These are phyloP conservation scores for Themeda triandra DNA, from an alignment of 176 grass and related monocot species.

Conservation along the genomic window DNA sequence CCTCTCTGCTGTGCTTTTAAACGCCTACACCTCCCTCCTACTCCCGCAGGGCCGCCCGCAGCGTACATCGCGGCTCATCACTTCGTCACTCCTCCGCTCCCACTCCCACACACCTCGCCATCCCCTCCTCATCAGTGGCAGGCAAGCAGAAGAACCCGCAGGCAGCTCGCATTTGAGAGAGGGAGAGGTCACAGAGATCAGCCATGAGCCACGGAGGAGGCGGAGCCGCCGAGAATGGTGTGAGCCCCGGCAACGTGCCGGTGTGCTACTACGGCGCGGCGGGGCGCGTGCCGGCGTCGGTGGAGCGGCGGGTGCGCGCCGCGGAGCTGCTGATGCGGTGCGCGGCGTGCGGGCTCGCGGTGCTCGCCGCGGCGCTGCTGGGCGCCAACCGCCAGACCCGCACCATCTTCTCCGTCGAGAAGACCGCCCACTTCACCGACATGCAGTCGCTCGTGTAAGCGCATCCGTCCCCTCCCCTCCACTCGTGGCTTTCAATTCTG, in stretches of 20 bases:
- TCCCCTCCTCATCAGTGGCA: neutral
- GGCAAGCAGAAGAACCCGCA: neutral
- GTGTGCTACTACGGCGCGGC: conserved; percentile 58
- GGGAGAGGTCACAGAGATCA: too few species aligned
- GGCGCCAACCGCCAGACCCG: conserved; percentile 53
- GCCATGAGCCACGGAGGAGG: conserved; percentile 35
- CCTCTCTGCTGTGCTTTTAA: conserved; percentile 26
- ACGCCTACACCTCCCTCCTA: conserved; percentile 11
- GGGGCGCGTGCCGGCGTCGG: conserved; percentile 37
- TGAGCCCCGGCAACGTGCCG: conserved; percentile 69
- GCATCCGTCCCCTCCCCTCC: neutral
- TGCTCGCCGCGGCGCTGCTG: conserved; percentile 65
- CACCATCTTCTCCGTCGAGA: conserved; percentile 70
- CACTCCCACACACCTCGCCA: neutral
- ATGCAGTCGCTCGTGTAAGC: conserved; percentile 88
- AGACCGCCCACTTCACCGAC: conserved; percentile 74
- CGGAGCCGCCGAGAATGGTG: conserved; percentile 12
- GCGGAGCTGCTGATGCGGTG: conserved; percentile 71
- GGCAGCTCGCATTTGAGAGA: neutral
- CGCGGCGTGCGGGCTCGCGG: conserved; percentile 57
- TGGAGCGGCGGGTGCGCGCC: conserved; percentile 70
- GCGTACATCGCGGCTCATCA: neutral
- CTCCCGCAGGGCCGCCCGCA: neutral
- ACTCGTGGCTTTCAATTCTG: neutral
- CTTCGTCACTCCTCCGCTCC: neutral